These are phyloP conservation scores for Vanrija pseudolonga DNA, from an alignment of 1,284 basidiomycete species.

Conservation along the genomic window DNA sequence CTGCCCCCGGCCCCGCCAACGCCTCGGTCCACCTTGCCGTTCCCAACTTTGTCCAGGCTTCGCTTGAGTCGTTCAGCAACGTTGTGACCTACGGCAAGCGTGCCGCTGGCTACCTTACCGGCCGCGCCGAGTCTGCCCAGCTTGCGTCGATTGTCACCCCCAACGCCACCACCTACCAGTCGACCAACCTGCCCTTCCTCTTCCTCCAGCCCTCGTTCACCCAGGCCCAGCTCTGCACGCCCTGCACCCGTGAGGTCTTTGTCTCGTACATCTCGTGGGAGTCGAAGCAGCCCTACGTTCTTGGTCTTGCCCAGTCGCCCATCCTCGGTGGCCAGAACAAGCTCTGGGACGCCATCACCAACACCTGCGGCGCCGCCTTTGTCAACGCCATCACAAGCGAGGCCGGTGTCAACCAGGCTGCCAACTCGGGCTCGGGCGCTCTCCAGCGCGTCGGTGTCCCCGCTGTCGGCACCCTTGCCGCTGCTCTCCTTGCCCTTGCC, in stretches of 20 bases:
- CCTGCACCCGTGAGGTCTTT: slow-evolving; percentile 73
- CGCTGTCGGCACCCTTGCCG: slow-evolving; percentile 8
- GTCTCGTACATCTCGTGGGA: slow-evolving; percentile 72
- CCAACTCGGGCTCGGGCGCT: slow-evolving; percentile 14
- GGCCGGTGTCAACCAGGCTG: slow-evolving; percentile 32
- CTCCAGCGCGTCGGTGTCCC: slow-evolving; percentile 22
- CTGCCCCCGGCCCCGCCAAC: slow-evolving; percentile 19
- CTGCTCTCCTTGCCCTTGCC: slow-evolving; percentile 26
- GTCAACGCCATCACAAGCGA: slow-evolving; percentile 41
- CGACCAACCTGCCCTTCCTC: slow-evolving; percentile 71
- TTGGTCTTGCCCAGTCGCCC: slow-evolving; percentile 62
- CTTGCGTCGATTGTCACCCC: slow-evolving; percentile 53
- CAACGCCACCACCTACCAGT: slow-evolving; percentile 63
- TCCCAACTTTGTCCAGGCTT: slow-evolving; percentile 5
- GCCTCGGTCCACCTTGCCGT: slow-evolving; percentile 18
- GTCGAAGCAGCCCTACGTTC: slow-evolving; percentile 64
- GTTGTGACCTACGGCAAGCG: slow-evolving; percentile 5
- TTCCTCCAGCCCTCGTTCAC: slow-evolving; percentile 61
- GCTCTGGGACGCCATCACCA: slow-evolving; percentile 62
- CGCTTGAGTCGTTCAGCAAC: neutral
- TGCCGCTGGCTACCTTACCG: slow-evolving; percentile 19
- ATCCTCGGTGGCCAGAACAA: slow-evolving; percentile 63
- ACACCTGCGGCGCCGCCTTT: slow-evolving; percentile 50
- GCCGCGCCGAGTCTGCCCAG: slow-evolving; percentile 15
- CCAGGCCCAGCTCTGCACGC: slow-evolving; percentile 62